phyloP scores from a whole-genome alignment of 257 asterid species.

The Capsicum chinense region DNA sequence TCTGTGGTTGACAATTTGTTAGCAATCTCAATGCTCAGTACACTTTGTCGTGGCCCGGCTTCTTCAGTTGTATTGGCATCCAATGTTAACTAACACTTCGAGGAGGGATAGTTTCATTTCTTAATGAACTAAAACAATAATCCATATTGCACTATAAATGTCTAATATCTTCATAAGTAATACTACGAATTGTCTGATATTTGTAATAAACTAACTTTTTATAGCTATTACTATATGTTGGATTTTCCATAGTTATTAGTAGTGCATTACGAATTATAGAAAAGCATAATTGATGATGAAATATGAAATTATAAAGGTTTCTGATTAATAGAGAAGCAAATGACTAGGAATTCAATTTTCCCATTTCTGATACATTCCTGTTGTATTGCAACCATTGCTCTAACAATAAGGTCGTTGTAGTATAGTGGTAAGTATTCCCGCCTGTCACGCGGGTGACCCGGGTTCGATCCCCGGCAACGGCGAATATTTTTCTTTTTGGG shows the following conservation, averaged over 20 bases:
- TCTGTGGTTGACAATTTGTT: slow-evolving; percentile 19
- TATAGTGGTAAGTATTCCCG: slow-evolving; percentile 97
- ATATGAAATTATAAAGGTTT: neutral
- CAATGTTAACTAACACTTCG: neutral
- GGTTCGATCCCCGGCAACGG: slow-evolving; percentile 99
- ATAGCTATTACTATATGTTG: neutral
- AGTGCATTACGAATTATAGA: no score
- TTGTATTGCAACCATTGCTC: no score
- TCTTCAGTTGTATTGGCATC: neutral
- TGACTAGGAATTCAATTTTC: neutral
- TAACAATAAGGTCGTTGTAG: slow-evolving; percentile 63
- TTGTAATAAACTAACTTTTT: neutral
- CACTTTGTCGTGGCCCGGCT: neutral
- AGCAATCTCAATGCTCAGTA: neutral
- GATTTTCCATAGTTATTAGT: neutral
- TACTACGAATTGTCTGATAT: neutral
- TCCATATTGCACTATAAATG: neutral
- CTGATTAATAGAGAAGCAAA: neutral
- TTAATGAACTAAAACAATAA: neutral
- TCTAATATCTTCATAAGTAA: neutral
- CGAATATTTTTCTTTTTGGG: slow-evolving; percentile 29
- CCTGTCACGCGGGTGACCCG: slow-evolving; percentile 99
- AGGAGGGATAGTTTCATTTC: neutral
- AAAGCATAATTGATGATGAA: neutral
- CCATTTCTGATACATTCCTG: neutral